A percentile compares a stretch with the other conserved stretches of the same genome.
Conservation (phyloP, 1,284 basidiomycete genomes). For the Porogramme epimiltina region DNA sequence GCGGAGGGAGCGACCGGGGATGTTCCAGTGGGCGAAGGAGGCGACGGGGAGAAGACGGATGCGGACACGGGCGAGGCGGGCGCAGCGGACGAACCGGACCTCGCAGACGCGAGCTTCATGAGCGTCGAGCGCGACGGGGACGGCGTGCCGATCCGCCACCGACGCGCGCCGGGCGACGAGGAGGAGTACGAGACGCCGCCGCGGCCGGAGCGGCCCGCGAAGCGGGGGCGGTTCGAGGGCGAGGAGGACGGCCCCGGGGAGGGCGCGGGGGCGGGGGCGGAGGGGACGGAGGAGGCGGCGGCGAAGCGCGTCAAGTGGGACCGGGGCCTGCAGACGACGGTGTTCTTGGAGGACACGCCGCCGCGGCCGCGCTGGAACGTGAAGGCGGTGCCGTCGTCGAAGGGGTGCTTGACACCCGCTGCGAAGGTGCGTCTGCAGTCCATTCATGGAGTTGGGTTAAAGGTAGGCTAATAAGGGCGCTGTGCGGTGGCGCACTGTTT, state of each 20-base stretch:
- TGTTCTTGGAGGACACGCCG: constrained; percentile 62
- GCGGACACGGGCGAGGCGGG: constrained; percentile 15
- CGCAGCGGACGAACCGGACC: constrained; percentile 14
- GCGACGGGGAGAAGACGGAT: constrained; percentile 13
- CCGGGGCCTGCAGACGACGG: constrained; percentile 60
- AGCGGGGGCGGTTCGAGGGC: constrained; percentile 39
- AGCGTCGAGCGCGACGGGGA: constrained; percentile 34
- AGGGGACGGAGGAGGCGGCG: constrained; percentile 72
- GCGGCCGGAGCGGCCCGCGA: constrained; percentile 37
- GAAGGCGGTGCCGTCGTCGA: constrained; percentile 44
- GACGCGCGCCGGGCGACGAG: constrained; percentile 75
- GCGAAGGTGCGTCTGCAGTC: constrained; percentile 65
- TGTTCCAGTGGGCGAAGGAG: background rate
- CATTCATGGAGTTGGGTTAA: background rate
- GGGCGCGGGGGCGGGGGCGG: constrained; percentile 27
- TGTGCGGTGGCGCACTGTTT: background rate
- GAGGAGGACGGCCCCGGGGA: constrained; percentile 30
- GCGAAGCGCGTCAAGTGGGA: constrained; percentile 80
- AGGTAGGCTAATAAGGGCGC: background rate
- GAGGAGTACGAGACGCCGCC: constrained; percentile 77
- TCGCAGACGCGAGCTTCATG: constrained; percentile 22
- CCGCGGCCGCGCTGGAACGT: constrained; percentile 46
- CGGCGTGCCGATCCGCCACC: constrained; percentile 41
- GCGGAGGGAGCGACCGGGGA: too few relatives aligned
- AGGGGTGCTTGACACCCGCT: constrained; percentile 65